phyloP scores from a whole-genome alignment of 345 rosid species.

The Aquilaria sinensis region DNA sequence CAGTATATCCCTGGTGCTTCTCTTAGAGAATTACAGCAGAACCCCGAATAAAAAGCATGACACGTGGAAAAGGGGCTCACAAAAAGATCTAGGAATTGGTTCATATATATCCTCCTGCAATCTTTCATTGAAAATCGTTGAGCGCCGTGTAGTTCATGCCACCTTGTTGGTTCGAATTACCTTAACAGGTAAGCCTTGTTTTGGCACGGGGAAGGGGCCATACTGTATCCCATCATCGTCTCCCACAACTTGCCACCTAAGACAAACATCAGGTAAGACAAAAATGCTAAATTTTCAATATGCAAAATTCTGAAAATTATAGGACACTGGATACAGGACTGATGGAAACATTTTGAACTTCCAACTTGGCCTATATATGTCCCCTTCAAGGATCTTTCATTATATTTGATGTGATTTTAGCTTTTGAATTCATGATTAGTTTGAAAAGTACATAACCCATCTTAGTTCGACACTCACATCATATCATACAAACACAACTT shows the following conservation, averaged over 20 bases:
- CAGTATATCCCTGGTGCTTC: not conserved
- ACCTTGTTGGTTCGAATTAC: conserved; percentile 30
- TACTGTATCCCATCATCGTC: conserved; percentile 77
- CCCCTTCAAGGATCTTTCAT: not conserved
- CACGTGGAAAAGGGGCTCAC: not conserved
- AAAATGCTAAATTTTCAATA: not conserved
- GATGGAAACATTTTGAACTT: conserved; percentile 5
- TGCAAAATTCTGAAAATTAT: not conserved
- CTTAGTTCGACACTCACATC: no score
- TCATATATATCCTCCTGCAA: no score
- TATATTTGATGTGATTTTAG: no score
- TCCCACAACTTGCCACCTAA: conserved; percentile 78
- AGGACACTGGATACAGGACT: conserved; percentile 1
- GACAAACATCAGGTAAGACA: conserved; percentile 7
- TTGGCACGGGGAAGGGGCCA: conserved; percentile 93
- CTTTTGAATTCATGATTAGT: no score
- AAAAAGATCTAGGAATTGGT: no score
- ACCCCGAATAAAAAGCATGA: not conserved
- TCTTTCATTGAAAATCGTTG: no score
- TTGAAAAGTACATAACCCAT: no score
- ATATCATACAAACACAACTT: no score
- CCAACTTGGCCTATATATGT: not conserved
- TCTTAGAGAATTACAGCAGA: conserved; percentile 6
- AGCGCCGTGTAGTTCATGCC: not conserved
- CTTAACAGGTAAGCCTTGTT: conserved; percentile 68